These are phyloP conservation scores for Graphilbum sp. DNA, from an alignment of 2,329 filamentous ascomycete genomes.

Conservation along the genomic window DNA sequence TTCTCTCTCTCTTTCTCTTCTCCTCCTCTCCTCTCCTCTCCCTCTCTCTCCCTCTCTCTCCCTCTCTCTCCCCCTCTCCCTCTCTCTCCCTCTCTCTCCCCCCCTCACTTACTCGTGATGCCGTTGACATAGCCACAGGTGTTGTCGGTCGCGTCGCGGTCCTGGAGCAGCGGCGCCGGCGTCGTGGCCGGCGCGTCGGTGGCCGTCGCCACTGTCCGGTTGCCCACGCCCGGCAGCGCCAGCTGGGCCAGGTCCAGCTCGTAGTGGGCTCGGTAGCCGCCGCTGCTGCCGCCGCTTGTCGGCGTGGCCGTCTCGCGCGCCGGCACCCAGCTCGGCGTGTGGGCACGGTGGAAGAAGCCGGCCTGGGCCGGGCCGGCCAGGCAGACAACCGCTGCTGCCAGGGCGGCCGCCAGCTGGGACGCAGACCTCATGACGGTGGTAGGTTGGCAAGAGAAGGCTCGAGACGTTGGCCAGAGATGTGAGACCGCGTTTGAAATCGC, in stretches of 20 bases:
- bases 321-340: background rate
- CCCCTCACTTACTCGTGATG: conserved; percentile 11
- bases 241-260: background rate
- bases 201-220: background rate
- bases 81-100: no score
- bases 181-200: conserved; percentile 10
- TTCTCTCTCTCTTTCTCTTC: no score
- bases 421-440: background rate
- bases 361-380: background rate
- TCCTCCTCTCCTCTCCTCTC: no score
- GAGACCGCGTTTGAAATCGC: no score
- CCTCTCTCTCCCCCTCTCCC: no score
- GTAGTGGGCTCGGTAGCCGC: no score
- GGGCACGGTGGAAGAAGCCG: background rate
- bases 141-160: conserved; percentile 13
- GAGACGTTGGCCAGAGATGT: no score
- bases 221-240: background rate
- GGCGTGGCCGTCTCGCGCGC: background rate
- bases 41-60: no score
- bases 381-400: background rate
- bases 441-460: background rate
- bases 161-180: conserved; percentile 3
- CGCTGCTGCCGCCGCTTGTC: background rate
- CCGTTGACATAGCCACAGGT: conserved; percentile 18
- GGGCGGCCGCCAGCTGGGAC: background rate